These are phyloP conservation scores for Diaporthe sp. DNA, from an alignment of 2,329 filamentous ascomycete species.

Conservation along the genomic window DNA sequence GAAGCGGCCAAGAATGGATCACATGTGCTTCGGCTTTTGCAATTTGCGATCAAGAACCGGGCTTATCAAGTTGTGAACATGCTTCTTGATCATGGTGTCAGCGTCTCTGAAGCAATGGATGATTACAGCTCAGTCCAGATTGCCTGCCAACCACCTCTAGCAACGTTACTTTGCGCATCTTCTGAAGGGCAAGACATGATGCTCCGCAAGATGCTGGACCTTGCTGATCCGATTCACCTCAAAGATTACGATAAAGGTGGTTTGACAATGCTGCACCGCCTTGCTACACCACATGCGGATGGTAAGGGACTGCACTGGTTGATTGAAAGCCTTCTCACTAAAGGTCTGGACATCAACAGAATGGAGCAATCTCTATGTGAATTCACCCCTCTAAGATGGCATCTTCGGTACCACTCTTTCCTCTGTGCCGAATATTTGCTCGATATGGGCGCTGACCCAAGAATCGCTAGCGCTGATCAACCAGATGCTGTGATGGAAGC, in stretches of 20 bases:
- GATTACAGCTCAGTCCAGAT: neutral
- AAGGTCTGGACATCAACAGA: neutral
- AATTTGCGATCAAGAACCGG: neutral
- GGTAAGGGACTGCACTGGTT: neutral
- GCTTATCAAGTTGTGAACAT: accelerated
- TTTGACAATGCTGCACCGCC: neutral
- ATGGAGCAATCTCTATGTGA: too few species aligned
- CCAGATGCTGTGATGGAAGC: too few species aligned
- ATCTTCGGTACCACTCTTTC: too few species aligned
- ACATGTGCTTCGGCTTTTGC: neutral
- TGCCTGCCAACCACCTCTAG: neutral
- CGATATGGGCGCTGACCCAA: too few species aligned
- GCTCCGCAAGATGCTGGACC: neutral
- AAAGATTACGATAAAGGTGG: neutral
- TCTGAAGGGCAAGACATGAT: too few species aligned
- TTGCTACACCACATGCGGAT: neutral
- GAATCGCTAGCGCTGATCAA: too few species aligned
- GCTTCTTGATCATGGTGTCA: neutral
- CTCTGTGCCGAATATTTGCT: too few species aligned
- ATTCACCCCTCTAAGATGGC: too few species aligned
- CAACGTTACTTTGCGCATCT: neutral
- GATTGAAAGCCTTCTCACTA: neutral
- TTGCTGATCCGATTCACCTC: neutral
- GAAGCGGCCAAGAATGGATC: neutral
- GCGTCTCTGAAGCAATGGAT: neutral